Conservation (phyloP, 139 green algal genomes). For the Tetratostichococcus sp. region DNA sequence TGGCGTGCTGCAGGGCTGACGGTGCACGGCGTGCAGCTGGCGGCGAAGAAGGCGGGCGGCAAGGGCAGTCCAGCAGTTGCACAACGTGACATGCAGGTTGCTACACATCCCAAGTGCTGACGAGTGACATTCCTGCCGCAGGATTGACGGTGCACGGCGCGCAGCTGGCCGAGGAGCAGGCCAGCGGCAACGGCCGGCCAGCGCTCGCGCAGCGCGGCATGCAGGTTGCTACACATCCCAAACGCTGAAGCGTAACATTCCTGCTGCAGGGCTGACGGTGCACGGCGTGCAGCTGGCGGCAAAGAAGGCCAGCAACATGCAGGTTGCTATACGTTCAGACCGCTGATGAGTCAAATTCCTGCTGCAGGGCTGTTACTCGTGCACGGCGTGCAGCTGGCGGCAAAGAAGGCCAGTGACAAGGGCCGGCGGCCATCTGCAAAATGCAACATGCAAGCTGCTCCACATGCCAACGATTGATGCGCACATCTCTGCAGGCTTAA, state of each 20-base stretch:
- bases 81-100: too few species aligned
- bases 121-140: slow-evolving; percentile 7
- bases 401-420: neutral
- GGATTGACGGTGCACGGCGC: slow-evolving; percentile 49
- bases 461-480: too few species aligned
- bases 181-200: slow-evolving; percentile 11
- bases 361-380: slow-evolving; percentile 47
- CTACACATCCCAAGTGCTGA: too few species aligned
- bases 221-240: too few species aligned
- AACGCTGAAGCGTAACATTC: too few species aligned
- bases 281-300: slow-evolving; percentile 25
- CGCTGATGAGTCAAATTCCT: too few species aligned
- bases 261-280: slow-evolving; percentile 43
- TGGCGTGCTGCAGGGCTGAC: slow-evolving; percentile 36
- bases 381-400: slow-evolving; percentile 26
- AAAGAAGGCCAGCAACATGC: neutral
- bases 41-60: neutral
- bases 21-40: slow-evolving; percentile 33
- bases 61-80: too few species aligned
- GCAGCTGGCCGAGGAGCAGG: slow-evolving; percentile 9
- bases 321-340: too few species aligned
- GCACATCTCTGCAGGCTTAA: slow-evolving; percentile 35
- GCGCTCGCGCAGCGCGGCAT: too few species aligned
- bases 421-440: too few species aligned
- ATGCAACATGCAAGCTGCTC: too few species aligned